Conservation (phyloP, 2,329 filamentous ascomycete species). For the Exophiala alcalophila region DNA sequence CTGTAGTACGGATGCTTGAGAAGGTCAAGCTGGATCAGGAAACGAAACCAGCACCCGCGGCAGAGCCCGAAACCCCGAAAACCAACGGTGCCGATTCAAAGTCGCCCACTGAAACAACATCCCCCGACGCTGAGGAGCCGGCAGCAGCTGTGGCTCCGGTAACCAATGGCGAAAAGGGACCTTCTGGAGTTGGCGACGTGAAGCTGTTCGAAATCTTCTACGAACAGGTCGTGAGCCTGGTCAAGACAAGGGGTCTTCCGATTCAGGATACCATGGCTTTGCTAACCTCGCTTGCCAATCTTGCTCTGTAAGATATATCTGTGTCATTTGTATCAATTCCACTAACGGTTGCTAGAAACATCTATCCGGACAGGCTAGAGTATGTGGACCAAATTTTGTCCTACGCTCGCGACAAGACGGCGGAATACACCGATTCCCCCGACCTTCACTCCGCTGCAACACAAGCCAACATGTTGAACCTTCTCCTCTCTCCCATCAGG, state of each 20-base stretch:
- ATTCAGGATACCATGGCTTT: conserved; percentile 94
- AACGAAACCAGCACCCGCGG: conserved; percentile 30
- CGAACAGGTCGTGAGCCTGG: conserved; percentile 87
- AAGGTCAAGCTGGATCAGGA: conserved; percentile 62
- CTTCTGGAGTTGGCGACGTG: conserved; percentile 57
- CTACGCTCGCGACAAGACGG: conserved; percentile 81
- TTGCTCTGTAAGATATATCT: conserved; percentile 64
- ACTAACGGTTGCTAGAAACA: conserved; percentile 58
- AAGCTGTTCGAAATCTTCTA: conserved; percentile 98
- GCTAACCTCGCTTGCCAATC: conserved; percentile 86
- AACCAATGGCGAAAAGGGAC: conserved; percentile 36
- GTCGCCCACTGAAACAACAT: conserved; percentile 29
- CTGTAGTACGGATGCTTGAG: conserved; percentile 72
- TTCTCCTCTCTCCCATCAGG: conserved; percentile 86
- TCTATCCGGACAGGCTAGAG: conserved; percentile 77
- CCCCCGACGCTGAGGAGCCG: conserved; percentile 35
- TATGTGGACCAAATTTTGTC: conserved; percentile 93
- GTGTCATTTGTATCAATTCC: neutral
- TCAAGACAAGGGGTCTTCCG: conserved; percentile 83
- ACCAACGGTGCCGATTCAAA: conserved; percentile 36
- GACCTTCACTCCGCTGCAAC: conserved; percentile 85
- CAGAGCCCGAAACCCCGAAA: conserved; percentile 26
- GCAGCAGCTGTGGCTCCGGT: conserved; percentile 27
- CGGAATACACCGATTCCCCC: conserved; percentile 88
- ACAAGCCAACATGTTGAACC: conserved; percentile 82